A percentile compares a stretch with the other conserved stretches of the same genome.
Conservation (phyloP, 2,329 filamentous ascomycete genomes). For the Paecilomyces variotii region DNA sequence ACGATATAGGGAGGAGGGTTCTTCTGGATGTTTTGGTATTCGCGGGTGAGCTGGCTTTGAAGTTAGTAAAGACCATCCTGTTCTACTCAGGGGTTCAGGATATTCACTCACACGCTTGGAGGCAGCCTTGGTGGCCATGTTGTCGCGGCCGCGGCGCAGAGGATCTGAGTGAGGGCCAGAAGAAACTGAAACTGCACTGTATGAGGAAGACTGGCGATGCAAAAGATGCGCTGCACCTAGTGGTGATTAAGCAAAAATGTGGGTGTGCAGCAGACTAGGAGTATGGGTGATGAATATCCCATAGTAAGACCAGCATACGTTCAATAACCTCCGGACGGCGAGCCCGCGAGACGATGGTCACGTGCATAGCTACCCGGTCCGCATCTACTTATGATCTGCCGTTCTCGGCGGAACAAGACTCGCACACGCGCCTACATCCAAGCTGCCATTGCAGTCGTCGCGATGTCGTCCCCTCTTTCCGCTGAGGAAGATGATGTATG, state of each 20-base stretch:
- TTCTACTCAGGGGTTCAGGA: neutral
- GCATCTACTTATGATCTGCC: neutral
- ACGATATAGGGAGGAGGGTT: constrained; percentile 84
- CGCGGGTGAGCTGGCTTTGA: constrained; percentile 46
- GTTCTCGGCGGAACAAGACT: neutral
- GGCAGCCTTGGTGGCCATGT: constrained; percentile 65
- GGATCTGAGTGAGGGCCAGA: neutral
- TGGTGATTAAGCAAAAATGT: neutral
- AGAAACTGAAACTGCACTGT: neutral
- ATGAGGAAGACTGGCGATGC: neutral
- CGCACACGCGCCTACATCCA: constrained; percentile 3
- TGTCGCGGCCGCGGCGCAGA: constrained; percentile 3
- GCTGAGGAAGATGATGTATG: constrained; percentile 36
- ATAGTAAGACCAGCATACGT: neutral
- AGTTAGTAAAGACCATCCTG: constrained; percentile 2
- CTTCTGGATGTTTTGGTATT: constrained; percentile 57
- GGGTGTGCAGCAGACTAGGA: neutral
- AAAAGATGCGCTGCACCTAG: neutral
- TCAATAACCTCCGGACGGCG: neutral
- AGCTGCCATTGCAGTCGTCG: constrained; percentile 25
- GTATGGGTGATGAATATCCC: neutral
- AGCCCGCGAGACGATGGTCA: neutral
- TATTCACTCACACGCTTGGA: constrained; percentile 57
- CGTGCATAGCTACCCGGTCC: neutral
- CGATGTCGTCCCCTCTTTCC: constrained; percentile 37